Conservation (phyloP, 768 basidiomycete species). For the Lactarius akahatsu region DNA sequence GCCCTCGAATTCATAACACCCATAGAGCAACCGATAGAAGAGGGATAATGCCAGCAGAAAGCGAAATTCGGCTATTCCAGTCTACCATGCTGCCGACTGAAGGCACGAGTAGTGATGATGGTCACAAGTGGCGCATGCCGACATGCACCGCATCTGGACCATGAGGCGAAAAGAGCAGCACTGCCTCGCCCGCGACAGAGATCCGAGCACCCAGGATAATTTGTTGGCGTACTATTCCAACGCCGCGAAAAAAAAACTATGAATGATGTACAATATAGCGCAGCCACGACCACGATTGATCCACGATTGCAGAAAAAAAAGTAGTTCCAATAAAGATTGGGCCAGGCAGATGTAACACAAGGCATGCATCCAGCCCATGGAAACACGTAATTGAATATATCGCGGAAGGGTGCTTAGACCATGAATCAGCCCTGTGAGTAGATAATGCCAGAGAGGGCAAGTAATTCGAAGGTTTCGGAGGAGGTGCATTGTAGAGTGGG, state of each 20-base stretch:
- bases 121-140: slow-evolving; percentile 17
- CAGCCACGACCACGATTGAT: not conserved
- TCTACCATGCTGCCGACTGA: not conserved
- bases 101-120: slow-evolving; percentile 3
- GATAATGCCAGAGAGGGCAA: slow-evolving; percentile 1
- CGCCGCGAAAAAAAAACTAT: not conserved
- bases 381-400: slow-evolving; percentile 10
- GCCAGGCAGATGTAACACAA: not conserved
- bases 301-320: not conserved
- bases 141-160: slow-evolving; percentile 3
- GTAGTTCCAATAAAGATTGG: not conserved
- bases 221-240: slow-evolving; percentile 1
- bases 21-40: not conserved
- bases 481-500: not conserved
- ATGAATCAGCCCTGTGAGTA: not conserved
- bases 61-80: not conserved
- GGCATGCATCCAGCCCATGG: not conserved
- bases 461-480: slow-evolving; percentile 9
- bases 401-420: slow-evolving; percentile 1
- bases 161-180: slow-evolving; percentile 3
- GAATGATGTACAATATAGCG: not conserved
- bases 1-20: not conserved
- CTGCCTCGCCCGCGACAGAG: not conserved
- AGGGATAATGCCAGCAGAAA: not conserved
- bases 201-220: slow-evolving; percentile 22